These are phyloP conservation scores for Oryza rufipogon DNA, from an alignment of 176 grass and related monocot species.

Conservation along the genomic window DNA sequence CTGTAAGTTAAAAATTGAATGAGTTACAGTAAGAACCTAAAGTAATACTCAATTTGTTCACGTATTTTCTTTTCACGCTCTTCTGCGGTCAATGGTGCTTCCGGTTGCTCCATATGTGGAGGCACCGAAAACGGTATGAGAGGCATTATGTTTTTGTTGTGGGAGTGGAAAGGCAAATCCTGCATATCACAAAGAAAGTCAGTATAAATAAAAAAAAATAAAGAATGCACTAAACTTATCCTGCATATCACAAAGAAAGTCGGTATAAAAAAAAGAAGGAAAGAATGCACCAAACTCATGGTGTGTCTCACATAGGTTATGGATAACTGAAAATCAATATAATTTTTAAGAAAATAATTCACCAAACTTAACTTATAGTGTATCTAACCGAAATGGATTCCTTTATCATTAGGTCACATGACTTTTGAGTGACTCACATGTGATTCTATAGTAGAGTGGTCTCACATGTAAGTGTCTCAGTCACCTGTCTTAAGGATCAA, in stretches of 20 bases:
- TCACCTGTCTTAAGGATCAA: too few species aligned
- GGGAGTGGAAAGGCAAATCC: background rate
- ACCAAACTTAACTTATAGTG: too few species aligned
- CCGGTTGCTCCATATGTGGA: background rate
- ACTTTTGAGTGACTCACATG: too few species aligned
- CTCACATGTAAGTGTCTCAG: too few species aligned
- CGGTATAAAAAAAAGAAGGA: background rate
- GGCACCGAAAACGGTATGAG: background rate
- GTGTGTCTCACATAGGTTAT: too few species aligned
- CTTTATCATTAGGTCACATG: too few species aligned
- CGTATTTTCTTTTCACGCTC: conserved; percentile 12
- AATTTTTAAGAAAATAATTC: too few species aligned
- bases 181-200: background rate
- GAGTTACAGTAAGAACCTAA: conserved; percentile 45
- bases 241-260: background rate
- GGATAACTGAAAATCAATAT: too few species aligned
- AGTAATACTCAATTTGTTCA: conserved; percentile 66
- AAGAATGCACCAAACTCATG: background rate
- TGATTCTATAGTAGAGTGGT: too few species aligned
- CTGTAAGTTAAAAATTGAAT: background rate
- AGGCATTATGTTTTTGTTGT: too few species aligned
- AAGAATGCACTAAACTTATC: background rate
- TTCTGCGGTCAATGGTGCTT: background rate
- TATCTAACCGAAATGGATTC: too few species aligned
- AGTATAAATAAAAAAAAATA: too few species aligned